Percentiles rank a stretch among this genome's conserved stretches.
Conservation (phyloP, 2,329 filamentous ascomycete genomes). For the Fusarium algeriense region DNA sequence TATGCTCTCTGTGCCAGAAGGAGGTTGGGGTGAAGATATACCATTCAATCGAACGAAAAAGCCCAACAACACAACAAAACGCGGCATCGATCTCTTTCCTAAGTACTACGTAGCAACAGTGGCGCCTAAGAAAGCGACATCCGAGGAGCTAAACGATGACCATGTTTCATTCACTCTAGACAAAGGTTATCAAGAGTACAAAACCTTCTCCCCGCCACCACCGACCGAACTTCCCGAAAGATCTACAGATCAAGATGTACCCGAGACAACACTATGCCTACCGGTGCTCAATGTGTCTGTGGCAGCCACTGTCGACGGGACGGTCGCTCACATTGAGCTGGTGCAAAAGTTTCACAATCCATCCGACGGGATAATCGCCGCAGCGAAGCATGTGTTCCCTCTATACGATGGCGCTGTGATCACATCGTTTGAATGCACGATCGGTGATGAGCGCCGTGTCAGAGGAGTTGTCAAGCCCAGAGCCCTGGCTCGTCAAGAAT, state of each 20-base stretch:
- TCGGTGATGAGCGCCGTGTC: not conserved
- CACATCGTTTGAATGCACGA: not conserved
- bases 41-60: not conserved
- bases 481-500: not conserved
- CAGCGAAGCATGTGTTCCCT: not conserved
- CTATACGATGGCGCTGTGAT: rapidly evolving
- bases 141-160: not conserved
- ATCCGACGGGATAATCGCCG: rapidly evolving
- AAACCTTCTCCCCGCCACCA: rapidly evolving
- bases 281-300: not conserved
- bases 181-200: not conserved
- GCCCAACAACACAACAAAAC: not conserved
- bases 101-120: not conserved
- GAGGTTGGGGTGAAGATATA: not conserved
- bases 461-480: not conserved
- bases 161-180: not conserved
- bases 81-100: rapidly evolving
- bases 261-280: not conserved
- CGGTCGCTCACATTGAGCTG: not conserved
- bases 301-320: not conserved
- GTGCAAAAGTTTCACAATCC: not conserved
- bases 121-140: not conserved
- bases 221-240: rapidly evolving
- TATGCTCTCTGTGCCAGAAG: not conserved
- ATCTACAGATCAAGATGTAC: rapidly evolving